Evolutionary conservation across 2,329 filamentous ascomycete species (phyloP), one percentile per base, ranked within the genome.

Genomic region (Fusarium secorum): DNA sequence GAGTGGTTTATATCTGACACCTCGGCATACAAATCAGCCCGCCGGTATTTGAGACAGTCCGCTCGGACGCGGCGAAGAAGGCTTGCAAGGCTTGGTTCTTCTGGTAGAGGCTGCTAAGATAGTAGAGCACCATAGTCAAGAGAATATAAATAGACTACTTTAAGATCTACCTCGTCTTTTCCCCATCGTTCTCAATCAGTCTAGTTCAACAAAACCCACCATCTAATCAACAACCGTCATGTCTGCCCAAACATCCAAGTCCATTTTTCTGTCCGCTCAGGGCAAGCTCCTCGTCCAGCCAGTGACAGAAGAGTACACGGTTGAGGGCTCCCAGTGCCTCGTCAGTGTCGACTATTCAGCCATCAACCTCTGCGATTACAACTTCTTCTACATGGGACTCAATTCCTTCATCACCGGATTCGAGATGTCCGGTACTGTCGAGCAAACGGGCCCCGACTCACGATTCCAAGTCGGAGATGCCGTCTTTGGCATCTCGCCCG

Each of bases 21-120:
- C n/a, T 7, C 36, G 36, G 36, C 11, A 8, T 13, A 20, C 7
- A 5, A 20, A 38, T 38, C 11, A 38, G 11, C 18, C 36, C 36
- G 36, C 36, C 36, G 36, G 18, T 38, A 20, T 5, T 7, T 20
- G 18, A 38, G 36, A 13, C 11, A n/a, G 18, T 38, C 36, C 36
- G 36, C 18, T 8, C 36, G 0, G 4, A 13, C 7, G 1, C 11
- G 11, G 18, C 7, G 4, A 20, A 38, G 18, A 20, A 7, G 36
- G 4, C 35, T 13, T 38, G 7, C 11, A 20, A 7, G 36, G 4
- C 35, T 13, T 38, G 7, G 0, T 20, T 1, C 35, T 38, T 18
- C 11, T 11, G 11, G 18, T 0, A 11, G 11, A 20, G 18, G 7
- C 18, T 13, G 11, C 11, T 20, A 13, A 20, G 11, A 38, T 20